Conservation (phyloP, 31 red algal species). For the Porphyra umbilicalis region DNA sequence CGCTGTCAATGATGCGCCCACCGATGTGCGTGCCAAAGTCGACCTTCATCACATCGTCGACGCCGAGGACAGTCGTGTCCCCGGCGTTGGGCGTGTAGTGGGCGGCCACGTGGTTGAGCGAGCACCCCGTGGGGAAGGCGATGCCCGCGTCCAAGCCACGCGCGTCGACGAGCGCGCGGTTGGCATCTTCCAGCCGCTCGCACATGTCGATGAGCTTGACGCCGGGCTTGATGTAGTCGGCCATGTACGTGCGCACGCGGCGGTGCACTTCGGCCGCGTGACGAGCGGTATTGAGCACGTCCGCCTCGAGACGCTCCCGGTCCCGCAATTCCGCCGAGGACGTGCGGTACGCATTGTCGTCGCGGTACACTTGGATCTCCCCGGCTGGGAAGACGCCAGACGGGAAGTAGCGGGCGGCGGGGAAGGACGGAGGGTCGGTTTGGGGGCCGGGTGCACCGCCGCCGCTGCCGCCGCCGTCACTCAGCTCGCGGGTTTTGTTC, state of each 20-base stretch:
- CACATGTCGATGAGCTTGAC: slow-evolving; percentile 91
- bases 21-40: slow-evolving; percentile 94
- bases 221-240: slow-evolving; percentile 81
- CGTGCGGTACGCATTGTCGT: slow-evolving; percentile 67
- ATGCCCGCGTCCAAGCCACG: slow-evolving; percentile 81
- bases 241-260: slow-evolving; percentile 82
- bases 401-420: slow-evolving; percentile 58
- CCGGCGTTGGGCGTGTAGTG: slow-evolving; percentile 97
- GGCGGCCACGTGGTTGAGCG: slow-evolving; percentile 96
- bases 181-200: slow-evolving; percentile 81
- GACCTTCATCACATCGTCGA: slow-evolving; percentile 97
- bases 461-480: no score
- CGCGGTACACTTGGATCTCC: slow-evolving; percentile 74
- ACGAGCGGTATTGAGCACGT: slow-evolving; percentile 53
- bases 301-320: slow-evolving; percentile 60
- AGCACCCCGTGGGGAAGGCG: slow-evolving; percentile 98
- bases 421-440: slow-evolving; percentile 66
- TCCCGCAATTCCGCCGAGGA: slow-evolving; percentile 76
- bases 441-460: no score
- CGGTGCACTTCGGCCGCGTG: slow-evolving; percentile 90
- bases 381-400: slow-evolving; percentile 64
- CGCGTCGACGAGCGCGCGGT: slow-evolving; percentile 68
- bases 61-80: slow-evolving; percentile 69
- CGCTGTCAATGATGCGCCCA: slow-evolving; percentile 94
- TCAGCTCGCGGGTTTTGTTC: no score